These are phyloP conservation scores for Aspergillus candidus DNA, from an alignment of 2,329 filamentous ascomycete species.

Conservation along the genomic window DNA sequence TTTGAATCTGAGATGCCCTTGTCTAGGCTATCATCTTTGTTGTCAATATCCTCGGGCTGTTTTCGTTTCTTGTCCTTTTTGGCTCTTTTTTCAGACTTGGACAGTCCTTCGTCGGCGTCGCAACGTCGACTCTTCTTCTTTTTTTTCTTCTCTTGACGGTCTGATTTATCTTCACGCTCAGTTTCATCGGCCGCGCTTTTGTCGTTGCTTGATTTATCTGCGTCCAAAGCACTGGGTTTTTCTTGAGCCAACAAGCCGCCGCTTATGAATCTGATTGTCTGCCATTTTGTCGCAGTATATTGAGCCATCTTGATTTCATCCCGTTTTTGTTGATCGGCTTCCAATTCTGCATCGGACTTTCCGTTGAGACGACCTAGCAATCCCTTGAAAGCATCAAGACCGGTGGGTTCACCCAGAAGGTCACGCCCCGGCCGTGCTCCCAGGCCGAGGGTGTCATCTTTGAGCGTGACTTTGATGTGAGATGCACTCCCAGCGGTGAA, in stretches of 20 bases:
- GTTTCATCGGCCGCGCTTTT: no score
- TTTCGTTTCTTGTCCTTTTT: constrained; percentile 34
- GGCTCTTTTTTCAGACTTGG: constrained; percentile 25
- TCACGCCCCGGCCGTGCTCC: constrained; percentile 72
- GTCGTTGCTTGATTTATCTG: constrained; percentile 7
- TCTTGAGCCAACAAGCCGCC: constrained; percentile 68
- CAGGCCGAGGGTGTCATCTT: constrained; percentile 86
- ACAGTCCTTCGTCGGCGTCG: constrained; percentile 17
- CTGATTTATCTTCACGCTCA: no score
- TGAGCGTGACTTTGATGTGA: constrained; percentile 76
- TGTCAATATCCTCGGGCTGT: constrained; percentile 21
- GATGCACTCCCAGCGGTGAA: constrained; percentile 76
- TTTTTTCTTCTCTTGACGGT: not conserved
- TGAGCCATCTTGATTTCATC: constrained; percentile 65
- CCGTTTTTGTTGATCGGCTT: constrained; percentile 62
- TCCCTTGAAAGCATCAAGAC: constrained; percentile 78
- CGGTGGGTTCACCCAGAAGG: constrained; percentile 64
- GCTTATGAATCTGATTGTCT: constrained; percentile 75
- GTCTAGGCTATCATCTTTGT: not conserved
- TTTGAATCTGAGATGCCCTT: no score
- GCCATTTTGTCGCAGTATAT: constrained; percentile 71
- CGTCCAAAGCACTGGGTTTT: constrained; percentile 39
- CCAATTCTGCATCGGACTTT: constrained; percentile 66
- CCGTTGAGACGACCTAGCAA: constrained; percentile 85
- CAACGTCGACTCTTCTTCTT: constrained; percentile 16